phyloP scores from a whole-genome alignment of 805 yeast genomes.

The Cephaloascus albidus region DNA sequence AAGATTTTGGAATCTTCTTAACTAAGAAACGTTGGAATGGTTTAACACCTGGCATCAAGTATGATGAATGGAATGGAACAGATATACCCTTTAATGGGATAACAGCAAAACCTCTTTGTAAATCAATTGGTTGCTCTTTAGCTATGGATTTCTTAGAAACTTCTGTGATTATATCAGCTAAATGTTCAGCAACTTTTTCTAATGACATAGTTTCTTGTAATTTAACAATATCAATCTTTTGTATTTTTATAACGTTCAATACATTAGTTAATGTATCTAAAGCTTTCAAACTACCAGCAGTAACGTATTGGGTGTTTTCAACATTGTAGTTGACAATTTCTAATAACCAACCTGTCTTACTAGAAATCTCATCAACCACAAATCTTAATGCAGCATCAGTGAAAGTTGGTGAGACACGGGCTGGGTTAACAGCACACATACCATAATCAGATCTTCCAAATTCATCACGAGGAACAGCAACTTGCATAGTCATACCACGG shows the following conservation, averaged over 20 bases:
- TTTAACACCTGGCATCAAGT: slow-evolving; percentile 95
- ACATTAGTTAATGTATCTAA: slow-evolving; percentile 90
- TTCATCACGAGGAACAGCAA: slow-evolving; percentile 97
- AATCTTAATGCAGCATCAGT: slow-evolving; percentile 88
- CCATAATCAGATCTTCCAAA: slow-evolving; percentile 96
- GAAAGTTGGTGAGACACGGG: slow-evolving; percentile 83
- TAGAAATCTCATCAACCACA: slow-evolving; percentile 82
- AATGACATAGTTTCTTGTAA: slow-evolving; percentile 73
- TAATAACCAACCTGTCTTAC: slow-evolving; percentile 83
- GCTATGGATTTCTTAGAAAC: slow-evolving; percentile 72
- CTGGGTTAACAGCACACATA: slow-evolving; percentile 98
- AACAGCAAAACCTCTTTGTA: slow-evolving; percentile 97
- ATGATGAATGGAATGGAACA: slow-evolving; percentile 99
- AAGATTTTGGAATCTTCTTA: slow-evolving; percentile 91
- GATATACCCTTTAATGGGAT: slow-evolving; percentile 97
- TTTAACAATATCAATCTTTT: slow-evolving; percentile 88
- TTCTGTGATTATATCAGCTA: slow-evolving; percentile 81
- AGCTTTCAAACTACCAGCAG: slow-evolving; percentile 97
- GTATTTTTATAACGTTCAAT: slow-evolving; percentile 83
- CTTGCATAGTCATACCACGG: slow-evolving; percentile 99
- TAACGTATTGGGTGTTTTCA: slow-evolving; percentile 95
- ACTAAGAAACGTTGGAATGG: slow-evolving; percentile 97
- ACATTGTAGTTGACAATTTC: slow-evolving; percentile 98
- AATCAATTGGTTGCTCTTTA: slow-evolving; percentile 93
- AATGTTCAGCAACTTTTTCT: slow-evolving; percentile 83